These are phyloP conservation scores for Taphrina betulina DNA, from an alignment of 1,139 yeast genomes.

Conservation along the genomic window DNA sequence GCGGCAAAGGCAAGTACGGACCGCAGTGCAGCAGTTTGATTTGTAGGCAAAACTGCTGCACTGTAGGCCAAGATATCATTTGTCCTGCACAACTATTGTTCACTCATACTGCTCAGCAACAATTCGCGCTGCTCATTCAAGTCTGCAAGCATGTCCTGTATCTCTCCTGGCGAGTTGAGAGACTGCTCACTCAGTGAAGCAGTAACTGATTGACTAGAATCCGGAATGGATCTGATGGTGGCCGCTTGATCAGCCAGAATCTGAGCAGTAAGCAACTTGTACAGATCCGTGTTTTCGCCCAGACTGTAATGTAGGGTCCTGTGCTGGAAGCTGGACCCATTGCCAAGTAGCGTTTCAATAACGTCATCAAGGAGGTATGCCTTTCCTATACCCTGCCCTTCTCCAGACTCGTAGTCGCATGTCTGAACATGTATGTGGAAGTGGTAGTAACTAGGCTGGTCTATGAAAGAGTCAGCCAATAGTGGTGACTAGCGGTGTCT, in stretches of 20 bases:
- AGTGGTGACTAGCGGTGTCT: too few relatives aligned
- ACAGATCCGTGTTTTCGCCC: slow-evolving; percentile 77
- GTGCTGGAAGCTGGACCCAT: slow-evolving; percentile 51
- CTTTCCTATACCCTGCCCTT: slow-evolving; percentile 71
- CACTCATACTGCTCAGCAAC: too few relatives aligned
- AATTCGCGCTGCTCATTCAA: too few relatives aligned
- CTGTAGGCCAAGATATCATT: too few relatives aligned
- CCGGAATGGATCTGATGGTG: too few relatives aligned
- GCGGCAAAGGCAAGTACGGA: background rate
- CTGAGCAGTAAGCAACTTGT: slow-evolving; percentile 50
- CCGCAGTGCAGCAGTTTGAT: too few relatives aligned
- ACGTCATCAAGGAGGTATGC: slow-evolving; percentile 80
- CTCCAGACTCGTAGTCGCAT: slow-evolving; percentile 70
- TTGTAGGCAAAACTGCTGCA: too few relatives aligned
- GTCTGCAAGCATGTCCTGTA: too few relatives aligned
- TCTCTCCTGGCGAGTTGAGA: too few relatives aligned
- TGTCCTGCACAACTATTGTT: too few relatives aligned
- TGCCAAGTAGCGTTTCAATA: slow-evolving; percentile 67
- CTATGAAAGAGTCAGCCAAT: slow-evolving; percentile 20
- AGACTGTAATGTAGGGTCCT: slow-evolving; percentile 56
- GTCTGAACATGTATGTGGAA: slow-evolving; percentile 91
- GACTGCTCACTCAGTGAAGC: too few relatives aligned
- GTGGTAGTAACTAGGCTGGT: slow-evolving; percentile 95
- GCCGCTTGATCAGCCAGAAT: background rate
- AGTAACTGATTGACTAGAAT: too few relatives aligned